phyloP scores from a whole-genome alignment of 169 alveolate species.

The Plasmodium knowlesi region DNA sequence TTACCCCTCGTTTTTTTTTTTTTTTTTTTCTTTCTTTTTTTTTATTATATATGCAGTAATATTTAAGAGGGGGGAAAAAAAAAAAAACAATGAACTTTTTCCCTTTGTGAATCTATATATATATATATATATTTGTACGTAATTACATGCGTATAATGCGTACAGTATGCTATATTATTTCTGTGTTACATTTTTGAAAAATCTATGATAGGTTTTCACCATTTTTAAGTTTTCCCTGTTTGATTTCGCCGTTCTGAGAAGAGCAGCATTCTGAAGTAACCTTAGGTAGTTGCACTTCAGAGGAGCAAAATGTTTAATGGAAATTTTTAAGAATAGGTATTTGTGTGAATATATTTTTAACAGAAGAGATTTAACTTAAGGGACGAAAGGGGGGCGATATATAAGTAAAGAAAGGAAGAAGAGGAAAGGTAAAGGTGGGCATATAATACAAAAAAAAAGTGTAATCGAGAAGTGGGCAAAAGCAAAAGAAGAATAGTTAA shows the following conservation, averaged over 20 bases:
- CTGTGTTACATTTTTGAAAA: background rate
- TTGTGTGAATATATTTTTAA: background rate
- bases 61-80: background rate
- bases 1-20: background rate
- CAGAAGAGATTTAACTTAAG: background rate
- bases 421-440: background rate
- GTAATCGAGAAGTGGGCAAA: background rate
- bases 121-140: background rate
- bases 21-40: background rate
- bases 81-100: background rate
- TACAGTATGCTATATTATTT: background rate
- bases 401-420: background rate
- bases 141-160: background rate
- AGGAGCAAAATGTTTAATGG: background rate
- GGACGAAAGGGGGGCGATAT: background rate
- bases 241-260: background rate
- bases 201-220: background rate
- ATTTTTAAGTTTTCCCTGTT: background rate
- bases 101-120: background rate
- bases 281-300: background rate
- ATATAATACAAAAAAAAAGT: background rate
- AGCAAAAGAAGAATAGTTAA: background rate
- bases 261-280: background rate
- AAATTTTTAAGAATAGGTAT: background rate
- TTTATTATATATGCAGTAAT: background rate